These are phyloP conservation scores for Coemansia biformis DNA, from an alignment of 192 early-diverging fungal genomes.

Conservation along the genomic window DNA sequence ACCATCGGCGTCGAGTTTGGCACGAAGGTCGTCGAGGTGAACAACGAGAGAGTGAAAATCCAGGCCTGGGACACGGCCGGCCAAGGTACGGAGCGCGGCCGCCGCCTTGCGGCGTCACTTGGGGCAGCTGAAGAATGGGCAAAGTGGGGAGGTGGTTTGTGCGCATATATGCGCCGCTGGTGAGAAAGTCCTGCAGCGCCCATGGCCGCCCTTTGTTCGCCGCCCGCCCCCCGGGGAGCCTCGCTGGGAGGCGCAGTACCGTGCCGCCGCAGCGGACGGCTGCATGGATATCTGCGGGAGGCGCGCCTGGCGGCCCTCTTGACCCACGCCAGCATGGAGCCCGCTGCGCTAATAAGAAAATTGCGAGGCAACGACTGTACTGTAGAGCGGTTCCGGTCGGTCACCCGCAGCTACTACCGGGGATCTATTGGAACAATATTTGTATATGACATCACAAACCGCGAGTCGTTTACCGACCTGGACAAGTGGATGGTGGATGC, in stretches of 20 bases:
- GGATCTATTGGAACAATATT: conserved; percentile 72
- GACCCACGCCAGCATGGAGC: too few species aligned
- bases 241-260: too few species aligned
- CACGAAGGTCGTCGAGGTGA: conserved; percentile 63
- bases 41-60: conserved; percentile 61
- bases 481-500: conserved; percentile 65
- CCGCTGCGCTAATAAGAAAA: too few species aligned
- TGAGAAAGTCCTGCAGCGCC: too few species aligned
- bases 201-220: too few species aligned
- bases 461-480: conserved; percentile 57
- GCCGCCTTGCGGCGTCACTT: background rate
- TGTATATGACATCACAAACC: conserved; percentile 75
- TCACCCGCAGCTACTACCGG: conserved; percentile 75
- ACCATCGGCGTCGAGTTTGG: conserved; percentile 81
- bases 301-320: too few species aligned
- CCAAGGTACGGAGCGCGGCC: conserved; percentile 40
- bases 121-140: background rate
- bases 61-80: conserved; percentile 78
- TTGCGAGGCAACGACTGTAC: too few species aligned
- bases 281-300: too few species aligned
- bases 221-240: too few species aligned
- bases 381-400: conserved; percentile 57
- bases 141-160: too few species aligned
- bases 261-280: too few species aligned
- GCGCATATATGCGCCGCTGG: too few species aligned